phyloP scores from a whole-genome alignment of 257 asterid species.

The Lycium ferocissimum region DNA sequence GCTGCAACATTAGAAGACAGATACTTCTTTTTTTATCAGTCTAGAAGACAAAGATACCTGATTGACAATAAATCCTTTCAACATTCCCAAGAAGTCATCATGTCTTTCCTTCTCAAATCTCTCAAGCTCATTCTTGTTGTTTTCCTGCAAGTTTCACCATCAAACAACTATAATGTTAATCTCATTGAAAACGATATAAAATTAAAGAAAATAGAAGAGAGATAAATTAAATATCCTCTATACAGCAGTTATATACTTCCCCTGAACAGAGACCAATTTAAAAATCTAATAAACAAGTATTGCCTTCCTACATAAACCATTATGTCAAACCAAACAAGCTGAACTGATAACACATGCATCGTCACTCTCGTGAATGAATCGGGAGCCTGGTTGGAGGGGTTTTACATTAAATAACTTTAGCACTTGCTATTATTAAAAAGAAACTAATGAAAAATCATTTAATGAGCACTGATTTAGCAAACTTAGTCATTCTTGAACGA shows the following conservation, averaged over 20 bases:
- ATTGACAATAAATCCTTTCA: slow-evolving; percentile 89
- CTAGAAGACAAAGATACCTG: slow-evolving; percentile 60
- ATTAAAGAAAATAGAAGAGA: background rate
- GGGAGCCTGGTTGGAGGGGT: slow-evolving; percentile 8
- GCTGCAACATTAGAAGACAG: slow-evolving; percentile 13
- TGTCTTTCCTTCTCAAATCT: slow-evolving; percentile 86
- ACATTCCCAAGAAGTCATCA: slow-evolving; percentile 86
- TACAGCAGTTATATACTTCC: background rate
- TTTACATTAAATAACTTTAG: slow-evolving; percentile 15
- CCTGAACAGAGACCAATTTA: background rate
- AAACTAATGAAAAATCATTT: background rate
- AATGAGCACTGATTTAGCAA: background rate
- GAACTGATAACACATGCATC: background rate
- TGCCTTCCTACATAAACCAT: background rate
- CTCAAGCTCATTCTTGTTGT: slow-evolving; percentile 84
- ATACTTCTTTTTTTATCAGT: background rate
- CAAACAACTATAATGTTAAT: background rate
- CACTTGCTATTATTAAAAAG: background rate
- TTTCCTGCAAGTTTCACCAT: slow-evolving; percentile 66
- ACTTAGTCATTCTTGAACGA: background rate
- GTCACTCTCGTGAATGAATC: background rate
- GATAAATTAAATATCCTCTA: background rate
- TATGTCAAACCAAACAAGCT: background rate
- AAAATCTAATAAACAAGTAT: background rate
- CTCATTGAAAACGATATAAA: background rate